Percentiles rank a stretch among this genome's conserved stretches.
phyloP scores from a whole-genome alignment of 371 early-diverging fungal genomes.

The Mortierella sp. region DNA sequence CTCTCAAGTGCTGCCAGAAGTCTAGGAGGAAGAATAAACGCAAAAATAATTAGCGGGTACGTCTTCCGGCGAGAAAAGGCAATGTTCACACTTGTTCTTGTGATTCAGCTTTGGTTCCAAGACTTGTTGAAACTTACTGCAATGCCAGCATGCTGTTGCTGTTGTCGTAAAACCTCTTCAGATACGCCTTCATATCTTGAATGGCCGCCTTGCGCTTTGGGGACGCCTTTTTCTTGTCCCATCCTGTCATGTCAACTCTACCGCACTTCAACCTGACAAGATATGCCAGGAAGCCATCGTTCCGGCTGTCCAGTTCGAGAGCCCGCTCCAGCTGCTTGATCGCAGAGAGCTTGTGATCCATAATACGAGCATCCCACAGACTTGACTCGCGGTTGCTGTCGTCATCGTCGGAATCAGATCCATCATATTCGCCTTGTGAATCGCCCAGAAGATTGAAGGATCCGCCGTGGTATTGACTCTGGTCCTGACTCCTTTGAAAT shows the following conservation, averaged over 20 bases:
- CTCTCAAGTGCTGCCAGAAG: conserved; percentile 43
- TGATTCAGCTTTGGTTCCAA: not conserved
- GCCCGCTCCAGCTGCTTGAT: conserved; percentile 27
- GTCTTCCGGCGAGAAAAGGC: not conserved
- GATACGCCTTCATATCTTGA: conserved; percentile 24
- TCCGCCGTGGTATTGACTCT: not conserved
- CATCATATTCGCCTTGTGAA: not conserved
- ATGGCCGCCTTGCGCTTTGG: conserved; percentile 20
- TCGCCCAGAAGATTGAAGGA: conserved; percentile 3
- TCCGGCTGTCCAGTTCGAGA: conserved; percentile 22
- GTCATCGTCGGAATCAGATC: not conserved
- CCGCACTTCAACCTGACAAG: conserved; percentile 38
- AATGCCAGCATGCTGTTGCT: conserved; percentile 30
- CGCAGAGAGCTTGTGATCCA: conserved; percentile 19
- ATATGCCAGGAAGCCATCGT: conserved; percentile 43
- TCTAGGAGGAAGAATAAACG: conserved; percentile 3
- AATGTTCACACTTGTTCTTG: not conserved
- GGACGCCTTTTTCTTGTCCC: conserved; percentile 19
- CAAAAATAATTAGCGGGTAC: not conserved
- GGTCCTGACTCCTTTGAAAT: not conserved
- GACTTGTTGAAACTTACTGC: conserved; percentile 19
- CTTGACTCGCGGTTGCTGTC: not conserved
- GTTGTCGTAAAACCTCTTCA: conserved; percentile 31
- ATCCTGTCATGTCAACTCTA: conserved; percentile 14
- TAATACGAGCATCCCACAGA: conserved; percentile 20